Conservation (phyloP, 768 basidiomycete genomes). For the Mycena haematopus region DNA sequence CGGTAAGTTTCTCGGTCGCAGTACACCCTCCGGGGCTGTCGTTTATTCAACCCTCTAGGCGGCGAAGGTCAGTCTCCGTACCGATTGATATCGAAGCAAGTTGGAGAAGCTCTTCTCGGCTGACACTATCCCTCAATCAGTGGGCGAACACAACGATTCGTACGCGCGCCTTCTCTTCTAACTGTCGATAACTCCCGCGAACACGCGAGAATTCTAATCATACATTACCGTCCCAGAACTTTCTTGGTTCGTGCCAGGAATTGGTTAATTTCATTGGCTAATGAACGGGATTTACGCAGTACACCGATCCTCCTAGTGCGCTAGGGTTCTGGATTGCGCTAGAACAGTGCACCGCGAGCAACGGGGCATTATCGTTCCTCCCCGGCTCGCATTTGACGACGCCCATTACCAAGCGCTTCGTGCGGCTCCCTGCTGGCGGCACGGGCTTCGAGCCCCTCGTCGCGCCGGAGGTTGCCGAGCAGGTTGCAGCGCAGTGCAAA, state of each 20-base stretch:
- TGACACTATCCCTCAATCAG: constrained; percentile 63
- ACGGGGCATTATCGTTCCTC: constrained; percentile 88
- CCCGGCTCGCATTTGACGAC: constrained; percentile 87
- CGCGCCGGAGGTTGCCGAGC: constrained; percentile 43
- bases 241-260: constrained; percentile 71
- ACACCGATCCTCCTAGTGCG: constrained; percentile 90
- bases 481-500: constrained; percentile 33
- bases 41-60: constrained; percentile 4
- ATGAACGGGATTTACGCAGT: constrained; percentile 50
- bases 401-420: constrained; percentile 83
- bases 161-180: constrained; percentile 46
- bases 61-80: constrained; percentile 71
- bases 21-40: neutral
- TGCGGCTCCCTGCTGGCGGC: constrained; percentile 76
- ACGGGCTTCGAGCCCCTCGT: constrained; percentile 82
- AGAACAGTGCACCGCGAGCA: constrained; percentile 81
- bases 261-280: constrained; percentile 7
- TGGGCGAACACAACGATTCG: constrained; percentile 94
- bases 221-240: constrained; percentile 51
- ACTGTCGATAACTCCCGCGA: constrained; percentile 1
- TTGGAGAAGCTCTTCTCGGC: neutral
- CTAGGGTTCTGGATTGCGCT: constrained; percentile 97
- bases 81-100: neutral
- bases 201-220: neutral
- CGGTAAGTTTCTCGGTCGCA: constrained; percentile 46